Evolutionary conservation across 495 filamentous ascomycete species (phyloP).

Genomic region (Aspergillus conjunctus): DNA sequence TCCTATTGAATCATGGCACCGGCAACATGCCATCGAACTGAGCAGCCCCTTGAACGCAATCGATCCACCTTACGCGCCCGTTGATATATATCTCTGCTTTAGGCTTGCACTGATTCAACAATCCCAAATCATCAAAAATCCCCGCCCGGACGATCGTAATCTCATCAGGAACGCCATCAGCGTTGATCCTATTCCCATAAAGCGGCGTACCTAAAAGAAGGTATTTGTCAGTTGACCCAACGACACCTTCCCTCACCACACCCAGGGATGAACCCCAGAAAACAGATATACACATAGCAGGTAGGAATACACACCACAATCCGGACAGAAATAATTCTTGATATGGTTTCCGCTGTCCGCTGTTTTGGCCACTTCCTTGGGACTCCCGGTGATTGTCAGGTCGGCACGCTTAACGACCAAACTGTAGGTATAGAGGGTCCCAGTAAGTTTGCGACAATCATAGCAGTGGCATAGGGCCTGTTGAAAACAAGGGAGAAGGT

Average conservation of each 20-base stretch:
- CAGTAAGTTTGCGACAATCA: conserved; percentile 45
- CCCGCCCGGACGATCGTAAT: conserved; percentile 37
- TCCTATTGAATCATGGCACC: background rate
- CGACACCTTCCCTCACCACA: no score
- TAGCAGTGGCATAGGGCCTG: conserved; percentile 42
- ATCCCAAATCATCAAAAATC: conserved; percentile 33
- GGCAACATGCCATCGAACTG: conserved; percentile 34
- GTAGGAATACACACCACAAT: conserved; percentile 35
- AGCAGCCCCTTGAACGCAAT: conserved; percentile 32
- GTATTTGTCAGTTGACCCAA: conserved; percentile 6
- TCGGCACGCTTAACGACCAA: conserved; percentile 31
- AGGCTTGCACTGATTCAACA: conserved; percentile 32
- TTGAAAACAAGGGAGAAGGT: conserved; percentile 16
- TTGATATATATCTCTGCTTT: conserved; percentile 34
- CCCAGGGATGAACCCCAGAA: background rate
- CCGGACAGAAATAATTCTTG: conserved; percentile 41
- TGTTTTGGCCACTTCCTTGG: conserved; percentile 35
- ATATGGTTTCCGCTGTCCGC: conserved; percentile 40
- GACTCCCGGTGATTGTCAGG: conserved; percentile 32
- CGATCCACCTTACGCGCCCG: conserved; percentile 31
- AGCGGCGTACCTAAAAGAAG: conserved; percentile 37
- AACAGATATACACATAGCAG: background rate
- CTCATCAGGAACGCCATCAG: conserved; percentile 23
- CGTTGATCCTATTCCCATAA: conserved; percentile 28
- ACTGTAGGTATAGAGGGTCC: conserved; percentile 27